Percentiles rank a stretch among this genome's conserved stretches.
These are phyloP conservation scores for Ceratorhiza oryzae-sativae DNA, from an alignment of 1,284 basidiomycete genomes.

Conservation along the genomic window DNA sequence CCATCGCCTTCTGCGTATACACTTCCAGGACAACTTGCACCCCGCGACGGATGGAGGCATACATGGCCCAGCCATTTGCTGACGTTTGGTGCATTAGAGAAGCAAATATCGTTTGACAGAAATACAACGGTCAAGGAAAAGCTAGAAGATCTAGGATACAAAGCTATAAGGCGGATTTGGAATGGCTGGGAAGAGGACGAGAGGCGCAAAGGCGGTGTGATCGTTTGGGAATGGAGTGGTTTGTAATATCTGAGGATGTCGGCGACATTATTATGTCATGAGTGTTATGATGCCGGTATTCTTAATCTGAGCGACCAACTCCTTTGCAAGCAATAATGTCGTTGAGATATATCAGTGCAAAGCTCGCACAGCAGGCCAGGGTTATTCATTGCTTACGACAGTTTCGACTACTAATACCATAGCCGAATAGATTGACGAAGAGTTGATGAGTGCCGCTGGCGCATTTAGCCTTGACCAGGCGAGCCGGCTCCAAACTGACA, in stretches of 20 bases:
- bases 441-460: conserved; percentile 83
- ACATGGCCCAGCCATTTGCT: conserved; percentile 83
- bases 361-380: conserved; percentile 77
- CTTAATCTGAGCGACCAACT: conserved; percentile 4
- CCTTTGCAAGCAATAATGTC: conserved; percentile 57
- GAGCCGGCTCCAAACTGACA: not conserved
- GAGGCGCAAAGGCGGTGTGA: conserved; percentile 77
- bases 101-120: conserved; percentile 54
- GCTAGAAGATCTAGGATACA: conserved; percentile 68
- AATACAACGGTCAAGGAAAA: conserved; percentile 54
- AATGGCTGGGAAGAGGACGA: conserved; percentile 85
- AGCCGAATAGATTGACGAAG: conserved; percentile 84
- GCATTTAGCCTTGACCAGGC: conserved; percentile 94
- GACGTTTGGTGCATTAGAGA: conserved; percentile 73
- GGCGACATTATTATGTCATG: conserved; percentile 10
- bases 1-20: conserved; percentile 65
- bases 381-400: too few species aligned
- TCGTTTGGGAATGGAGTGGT: conserved; percentile 61
- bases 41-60: conserved; percentile 61
- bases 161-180: conserved; percentile 67
- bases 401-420: conserved; percentile 21
- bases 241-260: conserved; percentile 12
- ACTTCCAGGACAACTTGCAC: conserved; percentile 56
- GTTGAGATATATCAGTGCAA: conserved; percentile 77
- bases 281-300: conserved; percentile 10